A percentile compares a stretch with the other conserved stretches of the same genome.
These are phyloP conservation scores for Candida lessepsii DNA, from an alignment of 805 yeast species.

Conservation along the genomic window DNA sequence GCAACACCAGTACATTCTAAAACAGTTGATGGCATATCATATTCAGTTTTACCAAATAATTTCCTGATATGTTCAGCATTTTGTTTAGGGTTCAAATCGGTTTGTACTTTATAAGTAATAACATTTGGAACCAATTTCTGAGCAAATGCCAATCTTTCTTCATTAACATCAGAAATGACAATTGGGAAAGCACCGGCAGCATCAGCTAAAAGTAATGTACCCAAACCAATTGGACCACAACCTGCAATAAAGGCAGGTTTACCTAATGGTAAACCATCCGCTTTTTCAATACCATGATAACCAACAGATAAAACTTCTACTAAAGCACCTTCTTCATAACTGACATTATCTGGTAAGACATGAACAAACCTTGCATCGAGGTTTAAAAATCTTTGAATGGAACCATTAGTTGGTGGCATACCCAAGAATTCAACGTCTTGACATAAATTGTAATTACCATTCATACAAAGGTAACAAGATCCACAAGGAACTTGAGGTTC, in stretches of 20 bases:
- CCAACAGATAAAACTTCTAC: constrained; percentile 27
- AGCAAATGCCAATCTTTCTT: constrained; percentile 23
- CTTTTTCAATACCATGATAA: constrained; percentile 23
- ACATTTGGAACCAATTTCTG: constrained; percentile 16
- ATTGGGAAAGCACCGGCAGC: constrained; percentile 24
- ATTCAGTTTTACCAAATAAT: constrained; percentile 25
- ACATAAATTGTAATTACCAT: constrained; percentile 25
- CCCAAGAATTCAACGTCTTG: constrained; percentile 18
- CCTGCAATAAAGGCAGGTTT: constrained; percentile 24
- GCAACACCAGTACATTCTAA: constrained; percentile 26
- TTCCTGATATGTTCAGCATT: constrained; percentile 21
- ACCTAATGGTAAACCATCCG: constrained; percentile 19
- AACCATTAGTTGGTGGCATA: constrained; percentile 19
- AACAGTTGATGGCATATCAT: constrained; percentile 24
- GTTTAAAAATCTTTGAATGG: constrained; percentile 20
- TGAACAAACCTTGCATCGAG: constrained; percentile 19
- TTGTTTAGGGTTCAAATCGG: constrained; percentile 12
- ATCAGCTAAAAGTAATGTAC: constrained; percentile 21
- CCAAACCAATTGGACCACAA: constrained; percentile 30
- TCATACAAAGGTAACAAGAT: constrained; percentile 22
- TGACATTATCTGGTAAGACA: constrained; percentile 23
- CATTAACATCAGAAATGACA: constrained; percentile 23
- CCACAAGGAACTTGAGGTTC: constrained; percentile 59
- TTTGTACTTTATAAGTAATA: constrained; percentile 12
- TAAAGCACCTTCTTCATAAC: constrained; percentile 27